A percentile compares a stretch with the other conserved stretches of the same genome.
These are phyloP conservation scores for Calendula officinalis DNA, from an alignment of 129 eudicot species.

Conservation along the genomic window DNA sequence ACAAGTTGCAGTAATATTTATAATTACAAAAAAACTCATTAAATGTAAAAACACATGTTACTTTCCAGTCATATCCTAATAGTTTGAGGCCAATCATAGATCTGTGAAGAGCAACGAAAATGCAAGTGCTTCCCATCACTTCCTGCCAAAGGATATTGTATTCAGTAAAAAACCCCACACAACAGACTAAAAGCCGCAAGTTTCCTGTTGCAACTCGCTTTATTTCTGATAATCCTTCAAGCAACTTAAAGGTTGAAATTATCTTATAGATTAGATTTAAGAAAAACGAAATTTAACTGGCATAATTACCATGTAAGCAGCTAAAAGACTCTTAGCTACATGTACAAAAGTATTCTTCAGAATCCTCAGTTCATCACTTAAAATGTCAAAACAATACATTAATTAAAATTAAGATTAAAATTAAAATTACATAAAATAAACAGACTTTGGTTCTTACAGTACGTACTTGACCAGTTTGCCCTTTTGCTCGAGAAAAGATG, in stretches of 20 bases:
- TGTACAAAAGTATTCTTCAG: slow-evolving; percentile 58
- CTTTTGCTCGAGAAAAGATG: slow-evolving; percentile 42
- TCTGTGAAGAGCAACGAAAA: slow-evolving; percentile 84
- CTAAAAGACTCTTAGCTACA: slow-evolving; percentile 44
- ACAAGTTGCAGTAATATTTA: too few relatives aligned
- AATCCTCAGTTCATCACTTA: slow-evolving; percentile 73
- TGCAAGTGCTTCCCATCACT: slow-evolving; percentile 79
- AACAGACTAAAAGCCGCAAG: too few relatives aligned
- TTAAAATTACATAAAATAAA: slow-evolving; percentile 3
- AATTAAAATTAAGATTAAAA: background rate
- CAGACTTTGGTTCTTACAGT: slow-evolving; percentile 11
- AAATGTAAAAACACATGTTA: too few relatives aligned
- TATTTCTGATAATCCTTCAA: too few relatives aligned
- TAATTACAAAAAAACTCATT: too few relatives aligned
- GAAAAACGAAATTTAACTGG: background rate
- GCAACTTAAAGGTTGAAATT: too few relatives aligned
- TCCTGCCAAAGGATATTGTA: too few relatives aligned
- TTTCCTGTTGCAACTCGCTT: too few relatives aligned
- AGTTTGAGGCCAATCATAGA: slow-evolving; percentile 83
- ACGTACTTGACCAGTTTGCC: slow-evolving; percentile 65
- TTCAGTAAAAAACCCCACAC: too few relatives aligned
- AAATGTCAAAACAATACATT: slow-evolving; percentile 5
- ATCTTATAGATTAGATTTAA: background rate
- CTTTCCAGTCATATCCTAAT: slow-evolving; percentile 30
- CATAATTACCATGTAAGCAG: slow-evolving; percentile 52